Base-by-base conservation (phyloP, 2,329 filamentous ascomycete species). In the Lachnum nothofagi region DNA sequence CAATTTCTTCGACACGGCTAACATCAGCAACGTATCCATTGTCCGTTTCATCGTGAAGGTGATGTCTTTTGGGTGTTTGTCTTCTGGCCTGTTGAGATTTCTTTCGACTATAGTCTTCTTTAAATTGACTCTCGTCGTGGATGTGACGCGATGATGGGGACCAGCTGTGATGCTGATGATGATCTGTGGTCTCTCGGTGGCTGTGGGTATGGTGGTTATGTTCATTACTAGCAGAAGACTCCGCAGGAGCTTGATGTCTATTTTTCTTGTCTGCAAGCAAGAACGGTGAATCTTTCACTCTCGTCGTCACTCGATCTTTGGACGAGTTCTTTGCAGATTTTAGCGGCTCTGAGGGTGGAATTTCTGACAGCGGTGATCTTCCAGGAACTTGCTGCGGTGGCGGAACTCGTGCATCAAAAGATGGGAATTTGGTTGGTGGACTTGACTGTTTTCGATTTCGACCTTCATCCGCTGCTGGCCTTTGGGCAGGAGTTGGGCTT, bases 71-170 rank as follows among this genome's bases (percentile, higher is more conserved):
- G 12, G 43, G 31, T n/a, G 48, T 55, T 20, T 55, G 60, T 16
- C 47, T 56, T n/a, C 53, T 48, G 24, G 58, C 56, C 38, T 63
- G 57, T 16, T 51, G 53, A 8, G 58, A 50, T 19, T 48, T 52
- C 44, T 60, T 46, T 14, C 55, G 56, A 12, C 42, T 29, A 48
- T 62, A 52, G 10, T 56, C 55, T 10, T 48, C 54, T 46, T 58
- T 61, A 40, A 41, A 42, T 19, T 44, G 38, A 25, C 35, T 19
- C 25, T 40, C 41, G n/a, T 19, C 34, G 9, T 37, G 14, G 9
- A 25, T 25, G 40, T 19, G 41, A 41, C 50, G 31, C 48, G 46
- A 34, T n/a, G 48, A 45, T 33, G 34, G 55, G 20, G 17, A 47
- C 35, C n/a, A 52, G 44, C 22, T 51, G 20, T 42, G 12, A 31